phyloP scores from a whole-genome alignment of 2,329 filamentous ascomycete species.

The Furcasterigmium sp. region DNA sequence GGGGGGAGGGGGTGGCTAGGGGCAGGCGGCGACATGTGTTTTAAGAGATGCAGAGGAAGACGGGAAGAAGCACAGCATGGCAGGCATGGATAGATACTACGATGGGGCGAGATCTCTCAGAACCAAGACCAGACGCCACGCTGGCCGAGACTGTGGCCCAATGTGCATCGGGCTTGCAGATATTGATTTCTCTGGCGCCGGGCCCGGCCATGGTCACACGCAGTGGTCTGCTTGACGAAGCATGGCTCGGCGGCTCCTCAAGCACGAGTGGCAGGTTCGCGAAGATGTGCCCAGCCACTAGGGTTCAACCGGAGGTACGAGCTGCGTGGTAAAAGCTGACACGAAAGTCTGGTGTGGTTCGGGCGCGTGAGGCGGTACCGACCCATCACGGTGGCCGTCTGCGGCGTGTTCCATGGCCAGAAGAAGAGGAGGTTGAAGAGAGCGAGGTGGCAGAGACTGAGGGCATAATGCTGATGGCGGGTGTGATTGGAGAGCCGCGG shows the following conservation, averaged over 20 bases:
- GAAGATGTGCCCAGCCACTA: no score
- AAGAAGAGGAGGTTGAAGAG: no score
- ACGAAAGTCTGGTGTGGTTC: no score
- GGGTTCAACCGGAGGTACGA: no score
- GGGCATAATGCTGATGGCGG: background rate
- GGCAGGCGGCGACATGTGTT: background rate
- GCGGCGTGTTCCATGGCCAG: no score
- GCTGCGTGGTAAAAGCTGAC: no score
- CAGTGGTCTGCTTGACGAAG: background rate
- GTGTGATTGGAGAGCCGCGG: slow-evolving; percentile 21
- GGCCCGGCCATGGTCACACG: background rate
- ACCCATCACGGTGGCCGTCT: no score
- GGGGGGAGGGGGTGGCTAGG: background rate
- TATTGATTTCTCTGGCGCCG: background rate
- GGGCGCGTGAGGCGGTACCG: no score
- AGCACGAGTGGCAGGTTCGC: no score
- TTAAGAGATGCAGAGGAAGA: background rate
- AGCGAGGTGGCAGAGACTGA: background rate
- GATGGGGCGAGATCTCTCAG: background rate
- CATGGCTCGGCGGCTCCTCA: no score
- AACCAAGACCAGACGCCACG: background rate
- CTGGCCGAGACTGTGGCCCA: background rate
- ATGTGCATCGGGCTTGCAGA: background rate
- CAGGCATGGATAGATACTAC: background rate
- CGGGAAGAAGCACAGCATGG: background rate